Percentiles rank a stretch among this genome's conserved stretches.
Evolutionary conservation across 345 rosid genomes (phyloP).

Genomic region (Camelina neglecta): DNA sequence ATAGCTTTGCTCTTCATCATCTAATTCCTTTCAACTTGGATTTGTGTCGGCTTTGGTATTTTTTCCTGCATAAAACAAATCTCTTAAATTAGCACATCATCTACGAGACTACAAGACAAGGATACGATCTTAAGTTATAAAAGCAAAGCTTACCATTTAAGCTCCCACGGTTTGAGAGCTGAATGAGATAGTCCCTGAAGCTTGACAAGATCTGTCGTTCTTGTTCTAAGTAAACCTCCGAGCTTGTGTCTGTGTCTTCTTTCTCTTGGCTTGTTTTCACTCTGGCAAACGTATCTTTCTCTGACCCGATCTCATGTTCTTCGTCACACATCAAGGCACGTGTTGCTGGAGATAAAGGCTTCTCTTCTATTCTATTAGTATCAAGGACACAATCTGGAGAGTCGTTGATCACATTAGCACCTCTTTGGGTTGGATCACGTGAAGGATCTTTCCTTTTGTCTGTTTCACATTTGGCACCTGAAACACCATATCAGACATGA

Average conservation of each 20-base stretch:
- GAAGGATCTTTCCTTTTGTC: slow-evolving; percentile 34
- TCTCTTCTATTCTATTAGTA: slow-evolving; percentile 40
- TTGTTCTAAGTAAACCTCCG: slow-evolving; percentile 55
- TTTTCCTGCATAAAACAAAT: slow-evolving; percentile 17
- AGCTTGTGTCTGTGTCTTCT: slow-evolving; percentile 42
- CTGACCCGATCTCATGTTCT: slow-evolving; percentile 46
- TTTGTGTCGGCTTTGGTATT: slow-evolving; percentile 22
- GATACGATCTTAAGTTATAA: slow-evolving; percentile 2
- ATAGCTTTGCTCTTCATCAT: slow-evolving; percentile 31
- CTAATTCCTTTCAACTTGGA: slow-evolving; percentile 13
- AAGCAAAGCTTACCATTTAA: slow-evolving; percentile 50
- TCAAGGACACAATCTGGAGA: slow-evolving; percentile 39
- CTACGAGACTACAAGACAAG: not conserved
- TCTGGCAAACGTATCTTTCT: slow-evolving; percentile 33
- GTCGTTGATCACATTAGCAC: slow-evolving; percentile 38
- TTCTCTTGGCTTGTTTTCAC: slow-evolving; percentile 36
- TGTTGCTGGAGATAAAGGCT: slow-evolving; percentile 57
- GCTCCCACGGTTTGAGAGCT: slow-evolving; percentile 53
- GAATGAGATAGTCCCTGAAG: slow-evolving; percentile 60
- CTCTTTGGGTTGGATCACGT: slow-evolving; percentile 36
- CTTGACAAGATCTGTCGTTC: slow-evolving; percentile 58
- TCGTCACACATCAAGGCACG: slow-evolving; percentile 73
- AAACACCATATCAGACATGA: slow-evolving; percentile 19
- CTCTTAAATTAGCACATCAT: slow-evolving; percentile 3
- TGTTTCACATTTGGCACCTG: slow-evolving; percentile 30